Base-by-base conservation (phyloP, 1,139 yeast species). In the Pichia sp. region DNA sequence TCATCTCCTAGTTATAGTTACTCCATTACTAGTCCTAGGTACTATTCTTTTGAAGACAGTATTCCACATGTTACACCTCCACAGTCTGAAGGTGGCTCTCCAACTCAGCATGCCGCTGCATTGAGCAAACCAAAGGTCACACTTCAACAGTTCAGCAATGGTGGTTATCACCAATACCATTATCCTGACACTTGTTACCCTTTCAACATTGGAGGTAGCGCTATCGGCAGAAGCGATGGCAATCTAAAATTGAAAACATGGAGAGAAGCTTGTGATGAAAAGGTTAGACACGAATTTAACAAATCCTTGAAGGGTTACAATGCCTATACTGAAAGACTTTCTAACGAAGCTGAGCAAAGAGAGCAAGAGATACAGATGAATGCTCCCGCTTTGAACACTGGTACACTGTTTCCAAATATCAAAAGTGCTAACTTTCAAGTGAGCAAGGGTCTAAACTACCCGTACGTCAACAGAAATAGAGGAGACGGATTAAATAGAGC, bases 101-200 rank as follows among this genome's bases (percentile, higher is more conserved):
- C 69, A 10, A 45, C 35, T 26, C 42, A 41, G 33, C 9, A 35
- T 11, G 36, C 46, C 34, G 47, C 35, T 40, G 55, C 27, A 40
- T 58, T 52, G 25, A 31, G 34, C 19, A 38, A 35, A 22, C 53
- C 53, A 3, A 31, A 40, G 13, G 40, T 40, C 28, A 39, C 27
- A 24, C 41, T 45, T 17, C 18, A 34, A 14, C 24, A 28, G 20
- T 3, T 20, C 21, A 16, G 15, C 10, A 14, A 22, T 22, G 38
- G 34, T n/a, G 22, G 31, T 16, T 47, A 48, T 21, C 46, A 52
- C 14, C 47, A 55, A 19, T 52, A 50, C 31, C 42, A 35, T 19
- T 57, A 48, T 42, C 59, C 64, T 39, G 50, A 63, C 63, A 48
- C 78, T 64, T 41, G 70, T 64, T 55, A 67, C 64, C 47, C 62